Evolutionary conservation across 345 rosid species (phyloP).

Genomic region (Brassica napus): DNA sequence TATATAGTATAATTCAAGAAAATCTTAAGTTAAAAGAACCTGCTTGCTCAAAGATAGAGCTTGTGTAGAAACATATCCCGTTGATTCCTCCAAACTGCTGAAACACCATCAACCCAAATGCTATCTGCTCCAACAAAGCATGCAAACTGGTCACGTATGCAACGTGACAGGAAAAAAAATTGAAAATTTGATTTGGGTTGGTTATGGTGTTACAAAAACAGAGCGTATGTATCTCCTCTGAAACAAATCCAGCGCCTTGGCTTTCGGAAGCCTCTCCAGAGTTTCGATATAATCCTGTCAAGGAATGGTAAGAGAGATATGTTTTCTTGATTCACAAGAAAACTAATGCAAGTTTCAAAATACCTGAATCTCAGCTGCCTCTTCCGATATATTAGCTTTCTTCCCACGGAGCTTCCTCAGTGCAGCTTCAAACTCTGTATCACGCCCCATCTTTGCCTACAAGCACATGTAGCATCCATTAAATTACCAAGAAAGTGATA

Average conservation of each 20-base stretch:
- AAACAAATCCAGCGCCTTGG: constrained; percentile 65
- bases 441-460: constrained; percentile 73
- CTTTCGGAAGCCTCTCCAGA: constrained; percentile 70
- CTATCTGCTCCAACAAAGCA: constrained; percentile 59
- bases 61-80: constrained; percentile 74
- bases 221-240: constrained; percentile 72
- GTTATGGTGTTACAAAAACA: constrained; percentile 54
- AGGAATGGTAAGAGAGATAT: constrained; percentile 6
- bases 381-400: constrained; percentile 68
- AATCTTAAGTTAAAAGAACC: constrained; percentile 45
- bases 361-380: constrained; percentile 81
- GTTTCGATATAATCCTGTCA: constrained; percentile 80
- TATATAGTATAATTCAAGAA: background rate
- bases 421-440: constrained; percentile 64
- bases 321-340: constrained; percentile 8
- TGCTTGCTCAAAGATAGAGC: constrained; percentile 79
- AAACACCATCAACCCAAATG: constrained; percentile 83
- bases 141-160: background rate
- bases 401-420: constrained; percentile 79
- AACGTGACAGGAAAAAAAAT: background rate
- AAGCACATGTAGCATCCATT: constrained; percentile 5
- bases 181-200: background rate
- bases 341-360: background rate
- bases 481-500: constrained; percentile 1
- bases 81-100: constrained; percentile 97